Conservation (phyloP, 805 yeast species). For the Wickerhamiella cacticola region DNA sequence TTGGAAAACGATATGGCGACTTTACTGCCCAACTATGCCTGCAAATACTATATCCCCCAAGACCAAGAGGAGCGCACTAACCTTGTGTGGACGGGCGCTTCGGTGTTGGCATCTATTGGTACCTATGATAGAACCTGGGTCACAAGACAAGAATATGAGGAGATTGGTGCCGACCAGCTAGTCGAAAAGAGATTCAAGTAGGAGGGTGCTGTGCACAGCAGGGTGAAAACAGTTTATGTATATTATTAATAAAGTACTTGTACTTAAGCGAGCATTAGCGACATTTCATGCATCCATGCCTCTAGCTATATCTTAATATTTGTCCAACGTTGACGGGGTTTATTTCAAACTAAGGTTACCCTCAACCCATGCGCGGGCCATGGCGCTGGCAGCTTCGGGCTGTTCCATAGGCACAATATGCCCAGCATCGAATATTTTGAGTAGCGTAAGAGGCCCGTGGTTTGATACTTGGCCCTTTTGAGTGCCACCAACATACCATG, state of each 20-base stretch:
- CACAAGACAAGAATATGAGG: conserved; percentile 73
- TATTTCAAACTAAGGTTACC: not conserved
- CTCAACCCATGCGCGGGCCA: conserved; percentile 73
- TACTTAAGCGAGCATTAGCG: not conserved
- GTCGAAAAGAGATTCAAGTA: conserved; percentile 22
- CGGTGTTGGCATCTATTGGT: conserved; percentile 74
- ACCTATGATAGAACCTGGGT: conserved; percentile 96
- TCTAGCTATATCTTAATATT: too few relatives aligned
- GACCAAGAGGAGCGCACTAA: conserved; percentile 53
- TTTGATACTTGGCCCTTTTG: conserved; percentile 56
- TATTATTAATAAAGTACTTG: not conserved
- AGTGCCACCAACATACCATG: conserved; percentile 30
- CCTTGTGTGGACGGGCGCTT: conserved; percentile 87
- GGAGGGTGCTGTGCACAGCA: too few relatives aligned
- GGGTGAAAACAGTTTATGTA: not conserved
- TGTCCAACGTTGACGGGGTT: too few relatives aligned
- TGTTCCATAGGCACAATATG: conserved; percentile 92
- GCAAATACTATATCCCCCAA: conserved; percentile 68
- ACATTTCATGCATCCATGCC: not conserved
- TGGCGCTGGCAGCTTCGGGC: conserved; percentile 64
- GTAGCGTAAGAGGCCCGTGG: conserved; percentile 53
- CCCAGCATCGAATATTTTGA: conserved; percentile 75
- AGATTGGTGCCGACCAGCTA: conserved; percentile 73
- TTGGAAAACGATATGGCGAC: conserved; percentile 55
- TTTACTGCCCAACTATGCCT: conserved; percentile 69